Conservation (phyloP, 768 basidiomycete genomes). For the Candolleomyces aberdarensis region DNA sequence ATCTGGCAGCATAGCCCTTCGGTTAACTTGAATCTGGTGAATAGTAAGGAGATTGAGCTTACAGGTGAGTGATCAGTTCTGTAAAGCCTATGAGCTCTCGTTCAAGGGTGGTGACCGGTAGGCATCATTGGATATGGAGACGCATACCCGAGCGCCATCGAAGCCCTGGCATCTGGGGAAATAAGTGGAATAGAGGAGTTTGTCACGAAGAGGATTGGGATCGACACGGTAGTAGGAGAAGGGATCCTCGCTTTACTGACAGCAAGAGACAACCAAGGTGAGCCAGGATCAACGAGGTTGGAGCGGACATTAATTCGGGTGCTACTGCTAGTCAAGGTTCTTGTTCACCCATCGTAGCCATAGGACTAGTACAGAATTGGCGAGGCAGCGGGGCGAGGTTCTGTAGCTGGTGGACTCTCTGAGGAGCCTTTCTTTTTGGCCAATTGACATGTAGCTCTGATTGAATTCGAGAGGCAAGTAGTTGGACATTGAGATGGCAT, state of each 20-base stretch:
- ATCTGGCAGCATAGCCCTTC: constrained; percentile 36
- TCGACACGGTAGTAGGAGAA: constrained; percentile 41
- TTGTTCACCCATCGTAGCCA: constrained; percentile 27
- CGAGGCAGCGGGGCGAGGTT: too few species aligned
- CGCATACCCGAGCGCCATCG: constrained; percentile 36
- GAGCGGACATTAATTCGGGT: neutral
- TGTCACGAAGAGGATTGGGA: constrained; percentile 37
- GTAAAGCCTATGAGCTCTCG: neutral
- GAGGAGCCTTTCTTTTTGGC: too few species aligned
- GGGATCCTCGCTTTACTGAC: constrained; percentile 38
- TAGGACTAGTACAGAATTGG: too few species aligned
- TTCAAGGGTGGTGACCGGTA: constrained; percentile 10
- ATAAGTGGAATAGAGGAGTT: constrained; percentile 36
- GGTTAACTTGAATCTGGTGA: constrained; percentile 34
- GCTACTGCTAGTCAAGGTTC: constrained; percentile 32
- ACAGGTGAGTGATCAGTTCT: constrained; percentile 25
- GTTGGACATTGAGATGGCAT: too few species aligned
- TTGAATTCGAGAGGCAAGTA: too few species aligned
- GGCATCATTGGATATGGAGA: constrained; percentile 36
- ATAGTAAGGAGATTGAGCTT: constrained; percentile 34
- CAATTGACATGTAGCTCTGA: too few species aligned
- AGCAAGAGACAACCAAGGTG: constrained; percentile 41
- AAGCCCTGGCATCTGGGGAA: constrained; percentile 35
- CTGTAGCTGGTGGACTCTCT: too few species aligned
- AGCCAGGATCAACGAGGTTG: constrained; percentile 4